Percentiles rank a stretch among this genome's conserved stretches.
Conservation (phyloP, 2,329 filamentous ascomycete genomes). For the Pyrenophora seminiperda region DNA sequence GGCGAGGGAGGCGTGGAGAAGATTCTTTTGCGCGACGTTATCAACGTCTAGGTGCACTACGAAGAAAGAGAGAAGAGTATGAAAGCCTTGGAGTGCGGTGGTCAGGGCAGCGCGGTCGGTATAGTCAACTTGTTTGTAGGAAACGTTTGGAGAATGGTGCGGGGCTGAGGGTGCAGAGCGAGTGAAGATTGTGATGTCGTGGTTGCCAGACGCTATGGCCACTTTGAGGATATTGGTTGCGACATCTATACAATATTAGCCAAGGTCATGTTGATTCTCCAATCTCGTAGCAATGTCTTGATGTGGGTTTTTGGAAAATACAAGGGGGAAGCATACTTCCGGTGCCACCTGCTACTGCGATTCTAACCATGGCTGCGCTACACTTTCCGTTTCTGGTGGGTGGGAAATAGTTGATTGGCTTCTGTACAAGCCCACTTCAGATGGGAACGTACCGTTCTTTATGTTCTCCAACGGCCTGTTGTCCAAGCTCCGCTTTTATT, state of each 20-base stretch:
- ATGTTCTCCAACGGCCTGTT: background rate
- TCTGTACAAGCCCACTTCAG: background rate
- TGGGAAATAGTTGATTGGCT: background rate
- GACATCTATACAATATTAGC: slow-evolving; percentile 51
- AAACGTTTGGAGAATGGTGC: slow-evolving; percentile 35
- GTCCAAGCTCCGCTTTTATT: background rate
- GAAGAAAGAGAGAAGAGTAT: slow-evolving; percentile 56
- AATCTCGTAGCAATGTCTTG: background rate
- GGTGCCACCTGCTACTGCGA: slow-evolving; percentile 45
- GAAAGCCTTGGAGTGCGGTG: slow-evolving; percentile 51
- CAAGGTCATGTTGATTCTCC: background rate
- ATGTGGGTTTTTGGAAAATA: background rate
- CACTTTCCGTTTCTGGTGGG: background rate
- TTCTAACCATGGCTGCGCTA: slow-evolving; percentile 35
- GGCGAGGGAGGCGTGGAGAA: slow-evolving; percentile 40
- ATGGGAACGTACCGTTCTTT: background rate
- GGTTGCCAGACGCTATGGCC: slow-evolving; percentile 55
- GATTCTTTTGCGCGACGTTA: slow-evolving; percentile 35
- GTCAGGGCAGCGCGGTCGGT: slow-evolving; percentile 47
- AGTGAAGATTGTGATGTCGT: slow-evolving; percentile 59
- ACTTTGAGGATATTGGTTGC: slow-evolving; percentile 59
- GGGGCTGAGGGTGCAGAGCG: slow-evolving; percentile 42
- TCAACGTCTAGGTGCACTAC: slow-evolving; percentile 33
- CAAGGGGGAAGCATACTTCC: slow-evolving; percentile 34
- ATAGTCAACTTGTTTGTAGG: slow-evolving; percentile 55